These are phyloP conservation scores for Dunaliella primolecta DNA, from an alignment of 139 green algal species.

Conservation along the genomic window DNA sequence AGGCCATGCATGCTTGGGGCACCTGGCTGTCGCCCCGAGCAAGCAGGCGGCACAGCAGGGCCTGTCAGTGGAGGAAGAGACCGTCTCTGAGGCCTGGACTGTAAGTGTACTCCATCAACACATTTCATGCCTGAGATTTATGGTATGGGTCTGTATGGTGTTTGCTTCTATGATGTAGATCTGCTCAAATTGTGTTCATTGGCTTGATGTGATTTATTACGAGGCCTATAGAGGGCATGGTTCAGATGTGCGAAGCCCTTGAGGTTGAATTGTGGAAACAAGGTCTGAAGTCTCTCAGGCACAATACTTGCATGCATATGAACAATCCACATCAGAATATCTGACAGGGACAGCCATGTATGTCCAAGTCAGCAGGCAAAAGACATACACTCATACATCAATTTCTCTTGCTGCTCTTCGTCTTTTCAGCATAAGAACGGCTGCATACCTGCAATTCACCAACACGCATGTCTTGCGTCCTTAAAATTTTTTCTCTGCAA, in stretches of 20 bases:
- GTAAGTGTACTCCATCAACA: too few species aligned
- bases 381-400: too few species aligned
- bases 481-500: not conserved
- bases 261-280: not conserved
- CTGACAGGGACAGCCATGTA: not conserved
- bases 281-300: not conserved
- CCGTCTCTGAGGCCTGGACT: not conserved
- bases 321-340: too few species aligned
- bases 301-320: too few species aligned
- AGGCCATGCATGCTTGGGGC: not conserved
- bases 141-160: too few species aligned
- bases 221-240: not conserved
- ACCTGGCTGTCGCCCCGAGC: not conserved
- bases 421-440: not conserved
- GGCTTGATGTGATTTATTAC: not conserved
- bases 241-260: not conserved
- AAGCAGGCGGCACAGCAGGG: not conserved
- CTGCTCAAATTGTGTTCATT: not conserved
- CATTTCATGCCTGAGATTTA: too few species aligned
- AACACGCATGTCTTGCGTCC: not conserved
- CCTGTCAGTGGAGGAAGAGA: not conserved
- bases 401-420: too few species aligned
- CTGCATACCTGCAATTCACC: not conserved
- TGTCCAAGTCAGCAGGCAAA: not conserved
- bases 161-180: not conserved